Base-by-base conservation (phyloP, 164 flowering plant species). In the Cinnamomum chago region DNA sequence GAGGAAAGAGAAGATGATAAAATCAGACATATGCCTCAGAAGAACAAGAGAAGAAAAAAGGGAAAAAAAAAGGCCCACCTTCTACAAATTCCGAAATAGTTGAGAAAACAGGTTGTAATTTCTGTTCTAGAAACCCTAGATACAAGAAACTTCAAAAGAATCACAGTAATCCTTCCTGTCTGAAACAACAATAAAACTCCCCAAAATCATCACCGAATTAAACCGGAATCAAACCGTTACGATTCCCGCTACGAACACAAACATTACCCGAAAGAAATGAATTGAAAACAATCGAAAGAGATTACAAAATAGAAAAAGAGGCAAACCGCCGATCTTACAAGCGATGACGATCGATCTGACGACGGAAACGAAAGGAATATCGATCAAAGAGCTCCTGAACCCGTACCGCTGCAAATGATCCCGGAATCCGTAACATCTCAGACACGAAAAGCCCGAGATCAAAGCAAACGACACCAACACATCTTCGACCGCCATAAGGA, bases 331-430 rank as follows among this genome's bases (percentile, higher is more conserved):
- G 86, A 30, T 62, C 69, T 72, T 86, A 95, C 98, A 90, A 40
- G 84, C 83, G 66, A 92, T 90, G 24, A 91, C 75, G 78, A 95
- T 81, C 72, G 98, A 95, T 89, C 97, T 83, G 88, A 88, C 25
- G 71, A 88, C 65, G 12, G 97, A 95, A 72, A 92, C 92, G 58
- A 91, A 78, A 68, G 98, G 97, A 74, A 95, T 87, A 77, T 95
- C 98, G 40, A 85, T 81, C 81, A 95, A 83, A 60, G 97, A 91
- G 80, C 85, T 87, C 76, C 86, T 89, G 80, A 92, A 92, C 51
- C 84, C 81, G 74, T 95, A 95, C 80, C 94, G 79, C 71, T 70
- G 72, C 81, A 90, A 79, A 80, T 89, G 95, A 65, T 87, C 88
- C 72, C 77, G 87, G 65, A 89, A 79, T 27, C 88, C 74, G 71